Evolutionary conservation across 1,284 basidiomycete genomes (phyloP).

Genomic region (Microbotryum silenes-acaulis): DNA sequence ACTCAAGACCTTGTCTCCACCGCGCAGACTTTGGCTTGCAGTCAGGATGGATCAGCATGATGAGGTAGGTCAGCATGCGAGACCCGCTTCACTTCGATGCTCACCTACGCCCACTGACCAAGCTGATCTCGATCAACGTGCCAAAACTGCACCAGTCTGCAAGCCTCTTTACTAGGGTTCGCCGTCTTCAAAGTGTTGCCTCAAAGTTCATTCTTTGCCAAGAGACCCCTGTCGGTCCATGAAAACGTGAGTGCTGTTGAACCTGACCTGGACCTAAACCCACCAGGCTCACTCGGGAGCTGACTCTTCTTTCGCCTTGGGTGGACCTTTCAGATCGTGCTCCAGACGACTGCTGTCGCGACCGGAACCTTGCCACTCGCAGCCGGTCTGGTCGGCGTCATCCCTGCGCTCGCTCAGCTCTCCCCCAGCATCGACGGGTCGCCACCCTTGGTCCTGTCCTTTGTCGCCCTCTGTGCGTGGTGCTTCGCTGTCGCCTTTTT

Average conservation of each 20-base stretch:
- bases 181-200: conserved; percentile 63
- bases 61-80: background rate
- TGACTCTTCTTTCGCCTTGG: too few relatives aligned
- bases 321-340: conserved; percentile 49
- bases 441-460: conserved; percentile 64
- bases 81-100: background rate
- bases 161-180: conserved; percentile 67
- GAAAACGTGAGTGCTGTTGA: conserved; percentile 53
- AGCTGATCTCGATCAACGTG: background rate
- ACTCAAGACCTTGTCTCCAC: background rate
- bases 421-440: conserved; percentile 65
- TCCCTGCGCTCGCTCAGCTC: conserved; percentile 78
- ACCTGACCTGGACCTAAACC: too few relatives aligned
- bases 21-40: conserved; percentile 63
- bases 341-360: conserved; percentile 92
- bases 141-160: background rate
- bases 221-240: conserved; percentile 63
- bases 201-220: conserved; percentile 46
- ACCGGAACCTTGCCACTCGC: conserved; percentile 75
- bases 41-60: conserved; percentile 57
- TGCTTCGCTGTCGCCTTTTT: conserved; percentile 84
- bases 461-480: conserved; percentile 68
- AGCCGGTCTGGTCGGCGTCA: conserved; percentile 88
- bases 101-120: conserved; percentile 11
- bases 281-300: too few relatives aligned